Evolutionary conservation across 2,329 filamentous ascomycete genomes (phyloP), one percentile per base, ranked within the genome.

Genomic region (Talaromyces piceae): DNA sequence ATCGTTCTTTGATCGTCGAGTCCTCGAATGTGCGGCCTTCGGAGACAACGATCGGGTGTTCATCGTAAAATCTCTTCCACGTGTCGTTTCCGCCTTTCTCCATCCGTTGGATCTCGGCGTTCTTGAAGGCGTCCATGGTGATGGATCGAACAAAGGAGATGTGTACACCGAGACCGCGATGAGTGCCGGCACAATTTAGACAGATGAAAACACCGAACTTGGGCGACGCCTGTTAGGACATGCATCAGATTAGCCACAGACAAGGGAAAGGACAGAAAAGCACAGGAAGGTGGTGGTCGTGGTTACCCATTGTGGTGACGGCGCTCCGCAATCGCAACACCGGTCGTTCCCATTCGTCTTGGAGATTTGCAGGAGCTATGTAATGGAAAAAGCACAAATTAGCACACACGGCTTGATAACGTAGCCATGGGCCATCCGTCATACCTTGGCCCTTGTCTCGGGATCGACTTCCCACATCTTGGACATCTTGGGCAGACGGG

Each of bases 401-500:
- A 47, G 28, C 20, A 45, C 4, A 39, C 6, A 6, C 5, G 12
- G 16, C 20, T 13, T 23, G 25, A 13, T 9, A 31, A 37, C 31
- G 9, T 13, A 18, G 2, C 7, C 23, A n/a, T 39, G 31, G n/a
- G 49, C 41, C 20, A 45, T 41, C n/a, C n/a, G n/a, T 43, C 48
- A 27, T 74, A 94, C 91, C 83, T 97, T 97, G 66, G 87, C 89
- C 73, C 89, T 83, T 56, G 91, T 97, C 77, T 97, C 91, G 45
- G 93, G 93, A 72, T 98, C 93, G 59, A 98, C 90, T 76, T 98
- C 93, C 93, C 93, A 98, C 87, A 95, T 91, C 73, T 91, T 91
- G 65, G 82, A 72, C 69, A 70, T 71, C 8, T 28, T 56, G 54
- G 54, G 49, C 49, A 48, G 45, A 46, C 6, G 31, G 25, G 13